Conservation (phyloP, 768 basidiomycete species). For the Dendrothele bispora region DNA sequence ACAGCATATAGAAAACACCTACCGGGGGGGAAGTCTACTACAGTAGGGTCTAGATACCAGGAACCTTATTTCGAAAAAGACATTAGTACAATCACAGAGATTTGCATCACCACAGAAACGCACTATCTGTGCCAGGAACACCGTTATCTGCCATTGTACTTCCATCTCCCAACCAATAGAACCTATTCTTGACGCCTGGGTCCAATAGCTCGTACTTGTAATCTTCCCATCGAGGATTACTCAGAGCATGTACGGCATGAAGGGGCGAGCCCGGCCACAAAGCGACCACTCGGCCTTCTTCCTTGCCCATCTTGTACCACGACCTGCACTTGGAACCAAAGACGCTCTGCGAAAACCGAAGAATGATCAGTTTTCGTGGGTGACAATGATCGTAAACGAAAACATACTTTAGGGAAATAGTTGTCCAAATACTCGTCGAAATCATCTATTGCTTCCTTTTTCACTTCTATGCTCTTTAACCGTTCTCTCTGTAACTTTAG, state of each 20-base stretch:
- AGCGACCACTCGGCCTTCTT: slow-evolving; percentile 55
- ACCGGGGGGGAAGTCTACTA: too few relatives aligned
- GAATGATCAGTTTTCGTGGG: not conserved
- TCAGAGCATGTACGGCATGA: slow-evolving; percentile 48
- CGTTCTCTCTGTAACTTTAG: slow-evolving; percentile 64
- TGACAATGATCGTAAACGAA: not conserved
- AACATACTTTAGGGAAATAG: slow-evolving; percentile 46
- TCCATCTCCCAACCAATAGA: slow-evolving; percentile 64
- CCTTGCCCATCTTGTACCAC: slow-evolving; percentile 65
- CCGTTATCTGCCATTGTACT: slow-evolving; percentile 53
- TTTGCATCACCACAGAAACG: too few relatives aligned
- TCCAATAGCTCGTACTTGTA: slow-evolving; percentile 51
- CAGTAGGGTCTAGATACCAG: too few relatives aligned
- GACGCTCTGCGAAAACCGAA: slow-evolving; percentile 41
- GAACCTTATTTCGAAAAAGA: too few relatives aligned
- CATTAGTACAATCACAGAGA: too few relatives aligned
- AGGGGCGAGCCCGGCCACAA: slow-evolving; percentile 63
- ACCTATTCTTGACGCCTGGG: slow-evolving; percentile 40
- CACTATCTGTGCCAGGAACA: slow-evolving; percentile 33
- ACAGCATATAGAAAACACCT: too few relatives aligned
- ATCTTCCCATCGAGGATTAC: slow-evolving; percentile 66
- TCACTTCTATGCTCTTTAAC: slow-evolving; percentile 60
- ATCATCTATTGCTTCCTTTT: slow-evolving; percentile 57
- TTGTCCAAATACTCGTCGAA: slow-evolving; percentile 60
- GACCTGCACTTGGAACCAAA: slow-evolving; percentile 57